Conservation (phyloP, 495 filamentous ascomycete species). For the Pseudevernia furfuracea region DNA sequence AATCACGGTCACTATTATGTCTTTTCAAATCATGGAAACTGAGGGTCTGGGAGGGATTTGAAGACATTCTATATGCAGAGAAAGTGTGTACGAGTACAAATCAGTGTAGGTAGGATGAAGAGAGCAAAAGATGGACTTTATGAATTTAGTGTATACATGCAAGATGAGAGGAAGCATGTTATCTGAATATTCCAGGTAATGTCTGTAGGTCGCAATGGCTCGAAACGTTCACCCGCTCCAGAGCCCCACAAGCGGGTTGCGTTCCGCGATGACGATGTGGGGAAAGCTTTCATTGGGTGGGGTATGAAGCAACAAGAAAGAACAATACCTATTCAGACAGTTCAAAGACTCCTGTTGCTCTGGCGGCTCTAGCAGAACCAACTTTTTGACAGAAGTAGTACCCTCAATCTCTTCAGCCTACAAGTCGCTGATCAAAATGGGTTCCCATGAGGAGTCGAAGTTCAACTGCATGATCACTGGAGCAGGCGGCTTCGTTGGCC, state of each 20-base stretch:
- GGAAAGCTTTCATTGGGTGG: not conserved
- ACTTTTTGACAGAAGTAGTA: no score
- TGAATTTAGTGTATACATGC: not conserved
- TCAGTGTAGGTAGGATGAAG: not conserved
- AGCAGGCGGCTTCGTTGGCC: slow-evolving; percentile 63
- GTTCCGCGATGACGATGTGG: slow-evolving; percentile 17
- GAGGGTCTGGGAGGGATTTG: slow-evolving; percentile 28
- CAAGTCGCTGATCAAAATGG: not conserved
- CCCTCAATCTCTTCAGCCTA: not conserved
- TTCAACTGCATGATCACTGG: slow-evolving; percentile 68
- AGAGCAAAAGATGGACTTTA: not conserved
- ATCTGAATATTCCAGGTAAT: not conserved
- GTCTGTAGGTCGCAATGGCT: not conserved
- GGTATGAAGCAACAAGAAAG: not conserved
- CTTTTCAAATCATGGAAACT: slow-evolving; percentile 67
- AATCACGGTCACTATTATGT: slow-evolving; percentile 73
- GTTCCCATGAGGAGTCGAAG: slow-evolving; percentile 1
- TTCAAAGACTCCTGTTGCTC: not conserved
- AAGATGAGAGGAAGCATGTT: not conserved
- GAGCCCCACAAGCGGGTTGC: slow-evolving; percentile 4
- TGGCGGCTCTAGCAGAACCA: not conserved
- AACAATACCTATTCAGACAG: not conserved
- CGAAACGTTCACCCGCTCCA: not conserved
- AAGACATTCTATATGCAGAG: not conserved
- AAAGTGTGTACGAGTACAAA: not conserved